Base-by-base conservation (phyloP, 2,329 filamentous ascomycete genomes). In the Curvularia spicifera region DNA sequence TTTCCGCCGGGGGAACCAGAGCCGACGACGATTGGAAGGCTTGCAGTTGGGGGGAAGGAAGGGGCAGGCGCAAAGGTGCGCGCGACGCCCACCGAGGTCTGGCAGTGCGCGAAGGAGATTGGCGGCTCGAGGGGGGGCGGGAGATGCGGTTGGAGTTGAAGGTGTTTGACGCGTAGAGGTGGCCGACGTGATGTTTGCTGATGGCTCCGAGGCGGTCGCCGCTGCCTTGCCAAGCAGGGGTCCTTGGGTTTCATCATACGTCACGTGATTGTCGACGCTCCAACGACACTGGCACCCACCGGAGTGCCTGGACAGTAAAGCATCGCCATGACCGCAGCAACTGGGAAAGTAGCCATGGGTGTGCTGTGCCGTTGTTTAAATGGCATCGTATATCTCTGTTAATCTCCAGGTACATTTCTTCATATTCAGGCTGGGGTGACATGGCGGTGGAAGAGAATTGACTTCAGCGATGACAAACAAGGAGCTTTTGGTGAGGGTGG, bases 141-240 rank as follows among this genome's bases (percentile, higher is more conserved):
- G 31, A 33, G 20, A 37, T 37, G 33, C 13, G 4, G 33, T 37
- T 37, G 33, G 56, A 33, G 24, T 44, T 37, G 22, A 12, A 28
- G 51, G 35, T 18, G 35, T 45, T 54, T 22, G 55, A 55, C 57
- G 57, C 50, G 60, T 53, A 22, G 31, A 39, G 51, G 44, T 47
- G 47, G 59, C 28, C 51, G 60, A 63, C 56, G 59, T 61, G 59
- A 61, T 59, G 57, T 61, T 61, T 63, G 62, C 54, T 57, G 60
- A 54, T 58, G 54, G 56, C 54, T 37, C 48, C 48, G 43, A 58
- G 39, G 43, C 47, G 52, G 56, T 59, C 48, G 24, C 49, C 18
- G 18, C 48, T 33, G 40, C 49, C 56, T 44, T 46, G 56, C 52
- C 56, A 59, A 54, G 56, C 56, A 29, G 45, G 40, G 57, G 49